These are phyloP conservation scores for Aureobasidium mangrovei DNA, from an alignment of 2,329 filamentous ascomycete species.

Conservation along the genomic window DNA sequence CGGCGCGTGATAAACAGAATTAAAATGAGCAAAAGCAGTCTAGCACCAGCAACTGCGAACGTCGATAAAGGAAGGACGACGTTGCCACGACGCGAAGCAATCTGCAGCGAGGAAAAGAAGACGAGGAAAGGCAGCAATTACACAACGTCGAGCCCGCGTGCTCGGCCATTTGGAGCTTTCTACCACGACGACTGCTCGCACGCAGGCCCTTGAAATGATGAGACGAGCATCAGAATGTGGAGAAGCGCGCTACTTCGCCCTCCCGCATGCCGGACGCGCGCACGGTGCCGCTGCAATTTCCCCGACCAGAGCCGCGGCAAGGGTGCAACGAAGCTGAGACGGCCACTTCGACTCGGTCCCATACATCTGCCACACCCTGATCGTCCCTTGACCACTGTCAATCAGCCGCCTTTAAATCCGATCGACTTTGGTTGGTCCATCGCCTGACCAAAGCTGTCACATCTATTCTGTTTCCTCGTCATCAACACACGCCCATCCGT, in stretches of 20 bases:
- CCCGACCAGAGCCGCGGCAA: neutral
- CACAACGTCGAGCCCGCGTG: neutral
- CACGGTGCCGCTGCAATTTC: slow-evolving; percentile 2
- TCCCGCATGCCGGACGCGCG: neutral
- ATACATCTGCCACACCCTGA: slow-evolving; percentile 1
- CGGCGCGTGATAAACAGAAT: slow-evolving; percentile 12
- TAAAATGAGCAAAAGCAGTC: slow-evolving; percentile 14
- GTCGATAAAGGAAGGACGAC: slow-evolving; percentile 15
- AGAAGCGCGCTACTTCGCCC: neutral
- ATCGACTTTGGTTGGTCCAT: neutral
- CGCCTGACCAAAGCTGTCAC: slow-evolving; percentile 2
- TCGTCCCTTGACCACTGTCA: neutral
- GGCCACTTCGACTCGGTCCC: neutral
- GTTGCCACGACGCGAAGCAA: slow-evolving; percentile 9
- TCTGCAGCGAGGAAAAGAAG: slow-evolving; percentile 4
- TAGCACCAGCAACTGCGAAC: neutral
- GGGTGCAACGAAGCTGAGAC: slow-evolving; percentile 2
- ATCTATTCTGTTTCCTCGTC: neutral
- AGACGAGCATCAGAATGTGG: slow-evolving; percentile 5
- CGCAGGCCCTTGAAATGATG: neutral
- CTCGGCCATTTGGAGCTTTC: too few species aligned
- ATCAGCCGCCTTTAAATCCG: slow-evolving; percentile 5
- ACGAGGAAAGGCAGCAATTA: slow-evolving; percentile 8
- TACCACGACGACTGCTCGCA: too few species aligned
- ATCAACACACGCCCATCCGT: neutral